Base-by-base conservation (phyloP, 441 rosid genomes). In the Isatis lusitanica region DNA sequence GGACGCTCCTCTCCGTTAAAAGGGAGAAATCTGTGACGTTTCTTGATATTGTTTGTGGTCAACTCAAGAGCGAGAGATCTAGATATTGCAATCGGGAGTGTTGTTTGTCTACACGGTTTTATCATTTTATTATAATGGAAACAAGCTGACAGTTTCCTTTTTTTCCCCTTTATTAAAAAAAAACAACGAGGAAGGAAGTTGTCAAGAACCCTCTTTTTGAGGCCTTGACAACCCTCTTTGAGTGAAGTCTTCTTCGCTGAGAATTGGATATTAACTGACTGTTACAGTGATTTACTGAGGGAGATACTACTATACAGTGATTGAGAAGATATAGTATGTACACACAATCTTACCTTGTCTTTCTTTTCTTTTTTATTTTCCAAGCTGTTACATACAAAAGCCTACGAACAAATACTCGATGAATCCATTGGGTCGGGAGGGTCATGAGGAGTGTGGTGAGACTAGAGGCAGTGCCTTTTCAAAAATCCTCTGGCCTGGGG, bases 401-500 rank as follows among this genome's bases (percentile, higher is more conserved):
- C 21, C 38, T 53, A 53, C 13, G 18, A 50, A 17, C 9, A 28
- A 10, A 26, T 11, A 57, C 33, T 30, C 5, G 33, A 30, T 30
- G 36, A 35, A 59, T 59, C 30, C 17, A 12, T 9, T 3, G 12
- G 47, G 21, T 24, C 11, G 17, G 7, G 52, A 77, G 17, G 39
- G 60, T 55, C 79, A 80, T 51, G 65, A 39, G 18, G 87, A 84
- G 81, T 57, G n/a, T 10, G 87, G 44, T 36, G 87, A 74, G 48
- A 67, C 74, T 26, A 52, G 16, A 26, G 28, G 28, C 17, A 36
- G 43, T 9, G 81, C 74, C 81, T 92, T 94, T 38, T 77, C 86
- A 83, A 94, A 94, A 70, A 94, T 91, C 76, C 92, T 67, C 53
- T 92, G 99, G 71, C 99, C 98, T 16, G 99, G 98, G 33, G 98